Evolutionary conservation across 2,329 filamentous ascomycete species (phyloP).

Genomic region (Chrysosporium queenslandicum): DNA sequence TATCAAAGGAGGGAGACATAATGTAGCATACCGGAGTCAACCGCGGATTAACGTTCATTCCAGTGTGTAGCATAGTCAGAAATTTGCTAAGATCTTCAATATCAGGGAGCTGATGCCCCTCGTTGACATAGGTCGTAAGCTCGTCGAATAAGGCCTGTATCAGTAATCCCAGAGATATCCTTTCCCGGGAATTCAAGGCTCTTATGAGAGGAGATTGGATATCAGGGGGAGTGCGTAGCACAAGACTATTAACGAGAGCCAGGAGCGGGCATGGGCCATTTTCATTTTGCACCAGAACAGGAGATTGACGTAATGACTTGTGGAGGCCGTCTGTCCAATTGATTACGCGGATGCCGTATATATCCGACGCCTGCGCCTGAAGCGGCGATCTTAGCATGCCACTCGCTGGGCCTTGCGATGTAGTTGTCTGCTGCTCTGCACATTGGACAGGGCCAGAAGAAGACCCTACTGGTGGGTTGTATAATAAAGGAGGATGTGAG

Average conservation of each 20-base stretch:
- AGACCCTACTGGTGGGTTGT: not conserved
- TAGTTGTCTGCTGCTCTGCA: not conserved
- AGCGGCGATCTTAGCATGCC: not conserved
- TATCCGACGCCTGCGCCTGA: conserved; percentile 44
- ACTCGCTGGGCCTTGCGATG: not conserved
- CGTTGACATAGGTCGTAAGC: conserved; percentile 66
- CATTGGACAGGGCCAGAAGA: not conserved
- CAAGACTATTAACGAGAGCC: conserved; percentile 84
- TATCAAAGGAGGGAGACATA: not conserved
- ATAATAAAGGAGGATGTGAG: not conserved
- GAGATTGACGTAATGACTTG: conserved; percentile 62
- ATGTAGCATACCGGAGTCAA: conserved; percentile 51
- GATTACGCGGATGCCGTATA: conserved; percentile 87
- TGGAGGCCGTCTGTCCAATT: conserved; percentile 63
- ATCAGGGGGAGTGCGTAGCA: conserved; percentile 64
- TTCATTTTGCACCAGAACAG: conserved; percentile 81
- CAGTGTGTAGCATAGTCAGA: conserved; percentile 77
- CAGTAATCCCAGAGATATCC: conserved; percentile 74
- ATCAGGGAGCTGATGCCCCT: conserved; percentile 64
- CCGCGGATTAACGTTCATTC: conserved; percentile 95
- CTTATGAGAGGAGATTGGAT: conserved; percentile 63
- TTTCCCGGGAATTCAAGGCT: conserved; percentile 67
- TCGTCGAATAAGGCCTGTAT: conserved; percentile 89
- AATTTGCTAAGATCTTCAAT: conserved; percentile 82
- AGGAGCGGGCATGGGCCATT: conserved; percentile 92